These are phyloP conservation scores for Arxiozyma bovina DNA, from an alignment of 1,139 yeast genomes.

Conservation along the genomic window DNA sequence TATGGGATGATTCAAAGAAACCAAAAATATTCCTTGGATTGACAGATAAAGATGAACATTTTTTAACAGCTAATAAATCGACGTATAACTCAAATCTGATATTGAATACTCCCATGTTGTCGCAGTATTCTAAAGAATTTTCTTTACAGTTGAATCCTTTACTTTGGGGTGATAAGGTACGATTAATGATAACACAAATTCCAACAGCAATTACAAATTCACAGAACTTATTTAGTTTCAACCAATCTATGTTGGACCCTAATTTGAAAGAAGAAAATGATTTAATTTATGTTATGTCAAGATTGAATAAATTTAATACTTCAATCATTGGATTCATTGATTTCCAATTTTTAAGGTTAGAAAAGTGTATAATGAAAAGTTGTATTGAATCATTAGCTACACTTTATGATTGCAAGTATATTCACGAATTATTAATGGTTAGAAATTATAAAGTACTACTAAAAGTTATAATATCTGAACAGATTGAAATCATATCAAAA, in stretches of 20 bases:
- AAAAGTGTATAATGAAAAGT: slow-evolving; percentile 60
- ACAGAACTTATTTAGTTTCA: no score
- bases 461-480: slow-evolving; percentile 40
- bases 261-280: background rate
- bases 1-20: background rate
- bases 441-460: slow-evolving; percentile 32
- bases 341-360: slow-evolving; percentile 51
- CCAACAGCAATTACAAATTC: background rate
- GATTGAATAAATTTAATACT: slow-evolving; percentile 5
- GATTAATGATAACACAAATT: background rate
- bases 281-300: background rate
- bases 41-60: slow-evolving; percentile 4
- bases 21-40: slow-evolving; percentile 36
- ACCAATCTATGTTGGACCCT: no score
- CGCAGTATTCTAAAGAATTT: background rate
- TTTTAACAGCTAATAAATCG: background rate
- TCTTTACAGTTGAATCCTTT: background rate
- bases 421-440: slow-evolving; percentile 50
- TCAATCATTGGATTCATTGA: slow-evolving; percentile 34
- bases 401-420: slow-evolving; percentile 49
- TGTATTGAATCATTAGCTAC: slow-evolving; percentile 72
- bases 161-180: background rate
- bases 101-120: background rate
- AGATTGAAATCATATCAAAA: slow-evolving; percentile 35
- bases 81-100: background rate